Evolutionary conservation across 441 rosid species (phyloP).

Genomic region (Kokia cookei): DNA sequence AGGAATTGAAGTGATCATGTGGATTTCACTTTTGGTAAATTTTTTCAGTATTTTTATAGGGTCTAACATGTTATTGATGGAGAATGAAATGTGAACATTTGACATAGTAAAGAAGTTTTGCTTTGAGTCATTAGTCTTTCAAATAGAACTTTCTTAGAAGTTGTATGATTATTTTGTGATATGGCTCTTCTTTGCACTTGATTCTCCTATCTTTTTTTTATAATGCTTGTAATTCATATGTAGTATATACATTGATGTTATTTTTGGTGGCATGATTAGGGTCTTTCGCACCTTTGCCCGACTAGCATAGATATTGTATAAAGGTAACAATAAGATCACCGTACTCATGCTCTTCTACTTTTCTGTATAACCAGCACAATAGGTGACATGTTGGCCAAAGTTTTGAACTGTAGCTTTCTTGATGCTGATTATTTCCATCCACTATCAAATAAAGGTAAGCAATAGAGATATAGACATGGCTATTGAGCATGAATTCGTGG

Average conservation of each 20-base stretch:
- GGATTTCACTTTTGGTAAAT: background rate
- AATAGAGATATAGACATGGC: background rate
- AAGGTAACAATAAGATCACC: background rate
- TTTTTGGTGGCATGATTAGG: background rate
- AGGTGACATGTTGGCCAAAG: slow-evolving; percentile 53
- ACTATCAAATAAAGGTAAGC: slow-evolving; percentile 54
- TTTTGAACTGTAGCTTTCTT: slow-evolving; percentile 42
- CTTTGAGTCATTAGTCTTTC: background rate
- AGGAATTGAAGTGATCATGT: background rate
- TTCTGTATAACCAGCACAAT: slow-evolving; percentile 41
- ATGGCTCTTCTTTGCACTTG: background rate
- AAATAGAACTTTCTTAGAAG: background rate
- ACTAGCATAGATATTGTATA: background rate
- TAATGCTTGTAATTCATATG: background rate
- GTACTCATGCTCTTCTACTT: background rate
- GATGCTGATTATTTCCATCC: slow-evolving; percentile 81
- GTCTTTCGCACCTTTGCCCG: background rate
- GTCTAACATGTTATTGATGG: background rate
- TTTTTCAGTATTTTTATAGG: background rate
- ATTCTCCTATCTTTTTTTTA: background rate
- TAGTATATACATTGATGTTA: background rate
- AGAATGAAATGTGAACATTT: background rate
- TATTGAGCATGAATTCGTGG: background rate
- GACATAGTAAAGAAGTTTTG: background rate
- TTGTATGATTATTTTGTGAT: background rate